phyloP scores from a whole-genome alignment of 2,329 filamentous ascomycete species.

The Clarireedia homoeocarpa region DNA sequence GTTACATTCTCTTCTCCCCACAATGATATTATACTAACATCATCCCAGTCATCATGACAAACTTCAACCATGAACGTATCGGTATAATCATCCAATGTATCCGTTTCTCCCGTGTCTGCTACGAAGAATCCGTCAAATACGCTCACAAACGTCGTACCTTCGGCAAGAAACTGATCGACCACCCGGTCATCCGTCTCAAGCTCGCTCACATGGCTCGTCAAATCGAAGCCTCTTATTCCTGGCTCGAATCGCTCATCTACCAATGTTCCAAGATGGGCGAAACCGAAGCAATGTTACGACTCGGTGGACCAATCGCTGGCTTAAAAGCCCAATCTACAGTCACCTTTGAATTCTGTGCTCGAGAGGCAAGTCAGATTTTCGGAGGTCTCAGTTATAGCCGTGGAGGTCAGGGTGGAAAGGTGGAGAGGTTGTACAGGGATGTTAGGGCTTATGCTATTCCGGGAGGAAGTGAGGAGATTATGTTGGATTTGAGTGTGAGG shows the following conservation, averaged over 20 bases:
- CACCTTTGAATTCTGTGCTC: conserved; percentile 95
- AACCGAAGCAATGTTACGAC: conserved; percentile 89
- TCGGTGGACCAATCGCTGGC: conserved; percentile 87
- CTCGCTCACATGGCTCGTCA: conserved; percentile 97
- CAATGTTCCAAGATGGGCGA: conserved; percentile 92
- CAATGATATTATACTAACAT: conserved; percentile 8
- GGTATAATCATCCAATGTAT: conserved; percentile 97
- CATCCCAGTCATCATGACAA: conserved; percentile 83
- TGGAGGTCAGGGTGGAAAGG: conserved; percentile 90
- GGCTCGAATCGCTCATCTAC: conserved; percentile 92
- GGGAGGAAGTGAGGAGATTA: conserved; percentile 95
- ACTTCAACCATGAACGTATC: conserved; percentile 99
- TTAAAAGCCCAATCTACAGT: conserved; percentile 91
- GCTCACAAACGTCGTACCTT: conserved; percentile 96
- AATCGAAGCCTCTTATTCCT: conserved; percentile 94
- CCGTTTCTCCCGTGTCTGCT: conserved; percentile 93
- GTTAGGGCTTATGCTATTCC: conserved; percentile 95
- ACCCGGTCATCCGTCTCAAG: conserved; percentile 95
- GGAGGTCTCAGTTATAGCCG: conserved; percentile 87
- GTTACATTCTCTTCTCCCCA: conserved; percentile 2
- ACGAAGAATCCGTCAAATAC: conserved; percentile 94
- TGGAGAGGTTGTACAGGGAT: conserved; percentile 90
- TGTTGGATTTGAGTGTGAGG: conserved; percentile 92
- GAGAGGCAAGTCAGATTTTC: conserved; percentile 96
- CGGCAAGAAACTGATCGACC: conserved; percentile 91